Percentiles rank a stretch among this genome's conserved stretches.
Evolutionary conservation across 768 basidiomycete genomes (phyloP).

Genomic region (Dentipellis sp.): DNA sequence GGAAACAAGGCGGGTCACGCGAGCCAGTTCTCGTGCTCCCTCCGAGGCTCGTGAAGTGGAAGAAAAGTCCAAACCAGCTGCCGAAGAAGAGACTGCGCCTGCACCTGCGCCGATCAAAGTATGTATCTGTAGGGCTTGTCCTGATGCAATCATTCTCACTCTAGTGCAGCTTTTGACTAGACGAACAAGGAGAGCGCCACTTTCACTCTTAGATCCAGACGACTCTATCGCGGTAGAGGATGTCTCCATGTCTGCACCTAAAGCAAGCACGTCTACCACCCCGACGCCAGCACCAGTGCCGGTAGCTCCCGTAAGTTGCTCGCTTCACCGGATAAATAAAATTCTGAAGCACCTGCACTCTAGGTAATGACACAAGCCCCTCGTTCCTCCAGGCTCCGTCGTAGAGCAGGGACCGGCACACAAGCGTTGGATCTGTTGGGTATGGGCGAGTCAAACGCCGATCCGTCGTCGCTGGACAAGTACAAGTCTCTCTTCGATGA

Average conservation of each 20-base stretch:
- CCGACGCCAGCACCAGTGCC: not conserved
- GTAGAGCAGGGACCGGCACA: slow-evolving; percentile 3
- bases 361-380: not conserved
- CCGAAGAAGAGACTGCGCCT: no score
- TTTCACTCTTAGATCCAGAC: not conserved
- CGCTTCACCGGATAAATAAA: no score
- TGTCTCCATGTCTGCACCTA: not conserved
- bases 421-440: not conserved
- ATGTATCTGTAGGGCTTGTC: no score
- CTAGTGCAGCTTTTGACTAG: no score
- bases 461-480: slow-evolving; percentile 10
- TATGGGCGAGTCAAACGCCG: not conserved
- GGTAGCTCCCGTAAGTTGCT: no score
- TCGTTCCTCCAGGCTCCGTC: slow-evolving; percentile 1
- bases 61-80: not conserved
- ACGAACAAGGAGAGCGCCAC: not conserved
- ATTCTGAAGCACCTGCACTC: no score
- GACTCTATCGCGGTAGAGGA: slow-evolving; percentile 4
- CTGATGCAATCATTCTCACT: no score
- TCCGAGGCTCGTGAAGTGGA: not conserved
- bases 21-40: not conserved
- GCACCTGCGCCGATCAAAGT: no score
- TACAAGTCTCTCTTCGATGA: slow-evolving; percentile 13
- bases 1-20: not conserved
- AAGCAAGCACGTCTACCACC: not conserved